Conservation (phyloP, 2,329 filamentous ascomycete genomes). For the Pyrenophora teres region DNA sequence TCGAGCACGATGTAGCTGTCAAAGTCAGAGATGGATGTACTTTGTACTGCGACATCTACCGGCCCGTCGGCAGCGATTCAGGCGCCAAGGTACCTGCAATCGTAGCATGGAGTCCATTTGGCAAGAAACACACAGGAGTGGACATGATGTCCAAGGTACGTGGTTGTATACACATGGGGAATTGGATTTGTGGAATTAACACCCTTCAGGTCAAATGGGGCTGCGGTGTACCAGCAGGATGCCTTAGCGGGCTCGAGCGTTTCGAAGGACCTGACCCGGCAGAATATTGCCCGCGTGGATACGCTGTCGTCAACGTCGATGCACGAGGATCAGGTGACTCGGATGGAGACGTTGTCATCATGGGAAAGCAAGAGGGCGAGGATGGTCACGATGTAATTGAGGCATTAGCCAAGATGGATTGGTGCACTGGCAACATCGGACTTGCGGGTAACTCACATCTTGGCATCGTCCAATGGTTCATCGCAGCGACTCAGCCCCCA, state of each 20-base stretch:
- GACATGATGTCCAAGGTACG: slow-evolving; percentile 10
- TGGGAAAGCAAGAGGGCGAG: slow-evolving; percentile 37
- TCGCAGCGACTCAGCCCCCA: slow-evolving; percentile 50
- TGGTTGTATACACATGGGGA: too few relatives aligned
- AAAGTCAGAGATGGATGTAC: slow-evolving; percentile 15
- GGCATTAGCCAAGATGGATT: slow-evolving; percentile 46
- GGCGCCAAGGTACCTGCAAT: slow-evolving; percentile 48
- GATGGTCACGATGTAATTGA: slow-evolving; percentile 55
- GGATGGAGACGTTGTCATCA: slow-evolving; percentile 33
- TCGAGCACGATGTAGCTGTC: slow-evolving; percentile 13
- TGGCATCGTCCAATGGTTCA: slow-evolving; percentile 49
- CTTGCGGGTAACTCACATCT: slow-evolving; percentile 50
- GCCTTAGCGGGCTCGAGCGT: slow-evolving; percentile 38
- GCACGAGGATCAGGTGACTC: slow-evolving; percentile 33
- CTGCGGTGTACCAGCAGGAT: slow-evolving; percentile 8
- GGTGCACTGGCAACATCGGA: slow-evolving; percentile 50
- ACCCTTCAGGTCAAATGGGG: slow-evolving; percentile 3
- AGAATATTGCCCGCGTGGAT: slow-evolving; percentile 38
- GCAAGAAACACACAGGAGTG: slow-evolving; percentile 39
- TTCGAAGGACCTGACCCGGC: slow-evolving; percentile 51
- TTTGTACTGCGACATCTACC: slow-evolving; percentile 15
- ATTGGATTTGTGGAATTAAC: neutral
- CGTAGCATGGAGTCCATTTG: slow-evolving; percentile 52
- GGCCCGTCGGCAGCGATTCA: slow-evolving; percentile 23
- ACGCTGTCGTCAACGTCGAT: slow-evolving; percentile 41